A percentile compares a stretch with the other conserved stretches of the same genome.
phyloP scores from a whole-genome alignment of 352 stramenopile species.

The Phytophthora pseudosyringae region DNA sequence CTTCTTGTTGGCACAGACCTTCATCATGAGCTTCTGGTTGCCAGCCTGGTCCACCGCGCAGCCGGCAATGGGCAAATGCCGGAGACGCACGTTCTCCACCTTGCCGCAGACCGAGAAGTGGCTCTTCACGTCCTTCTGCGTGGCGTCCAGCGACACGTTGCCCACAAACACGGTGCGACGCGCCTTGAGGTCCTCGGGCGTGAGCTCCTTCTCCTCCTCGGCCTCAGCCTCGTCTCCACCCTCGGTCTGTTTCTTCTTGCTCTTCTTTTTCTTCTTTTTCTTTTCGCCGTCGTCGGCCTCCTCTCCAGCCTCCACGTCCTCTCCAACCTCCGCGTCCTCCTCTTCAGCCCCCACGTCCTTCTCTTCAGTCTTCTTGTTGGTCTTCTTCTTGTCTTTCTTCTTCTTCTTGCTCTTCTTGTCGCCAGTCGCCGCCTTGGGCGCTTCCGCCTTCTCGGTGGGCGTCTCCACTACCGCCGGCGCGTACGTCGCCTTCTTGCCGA shows the following conservation, averaged over 20 bases:
- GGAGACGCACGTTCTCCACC: conserved; percentile 87
- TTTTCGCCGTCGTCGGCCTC: conserved; percentile 19
- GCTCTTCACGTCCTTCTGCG: conserved; percentile 77
- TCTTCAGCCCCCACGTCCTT: conserved; percentile 15
- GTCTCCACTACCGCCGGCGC: conserved; percentile 19
- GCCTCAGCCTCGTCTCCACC: conserved; percentile 8
- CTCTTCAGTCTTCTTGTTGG: conserved; percentile 6
- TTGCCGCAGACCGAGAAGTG: conserved; percentile 88
- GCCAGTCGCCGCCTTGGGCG: background rate
- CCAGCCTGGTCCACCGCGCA: conserved; percentile 84
- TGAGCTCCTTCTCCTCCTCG: conserved; percentile 29
- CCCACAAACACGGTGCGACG: conserved; percentile 92
- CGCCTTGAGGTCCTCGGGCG: conserved; percentile 61
- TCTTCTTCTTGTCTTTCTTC: conserved; percentile 18
- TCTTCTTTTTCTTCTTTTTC: conserved; percentile 40
- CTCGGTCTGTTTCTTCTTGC: conserved; percentile 19
- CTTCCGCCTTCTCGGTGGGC: conserved; percentile 12
- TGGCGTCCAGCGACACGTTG: conserved; percentile 91
- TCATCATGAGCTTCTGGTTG: conserved; percentile 93
- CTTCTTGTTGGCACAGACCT: conserved; percentile 91
- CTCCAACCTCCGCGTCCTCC: conserved; percentile 7
- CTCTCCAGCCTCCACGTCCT: conserved; percentile 7
- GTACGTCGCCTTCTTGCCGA: conserved; percentile 75
- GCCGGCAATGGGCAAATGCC: conserved; percentile 87
- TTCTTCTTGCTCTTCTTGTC: conserved; percentile 18